phyloP scores from a whole-genome alignment of 768 basidiomycete species.

The Russula brevipes region DNA sequence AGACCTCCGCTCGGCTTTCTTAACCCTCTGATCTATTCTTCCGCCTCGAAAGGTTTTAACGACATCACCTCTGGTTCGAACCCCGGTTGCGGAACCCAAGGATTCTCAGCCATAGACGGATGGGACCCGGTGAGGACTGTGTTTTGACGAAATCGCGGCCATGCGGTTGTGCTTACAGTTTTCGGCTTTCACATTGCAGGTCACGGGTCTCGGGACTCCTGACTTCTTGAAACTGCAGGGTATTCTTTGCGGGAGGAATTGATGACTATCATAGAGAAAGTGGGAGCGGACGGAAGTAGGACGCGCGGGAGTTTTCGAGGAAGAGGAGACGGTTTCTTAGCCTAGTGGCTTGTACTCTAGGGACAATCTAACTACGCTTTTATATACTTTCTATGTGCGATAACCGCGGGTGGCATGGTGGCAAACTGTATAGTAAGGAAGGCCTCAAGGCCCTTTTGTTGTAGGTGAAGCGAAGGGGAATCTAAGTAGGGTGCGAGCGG shows the following conservation, averaged over 20 bases:
- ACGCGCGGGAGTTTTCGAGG: no score
- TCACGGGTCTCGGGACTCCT: constrained; percentile 33
- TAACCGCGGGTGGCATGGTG: no score
- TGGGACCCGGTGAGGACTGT: constrained; percentile 23
- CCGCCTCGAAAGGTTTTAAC: constrained; percentile 31
- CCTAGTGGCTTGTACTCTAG: no score
- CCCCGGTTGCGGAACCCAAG: constrained; percentile 57
- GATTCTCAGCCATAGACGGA: constrained; percentile 31
- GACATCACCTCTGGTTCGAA: constrained; percentile 57
- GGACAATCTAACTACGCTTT: no score
- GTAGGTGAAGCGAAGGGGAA: no score
- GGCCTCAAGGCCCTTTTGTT: no score
- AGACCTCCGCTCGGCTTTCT: constrained; percentile 21
- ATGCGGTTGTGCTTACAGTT: neutral
- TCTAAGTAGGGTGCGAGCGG: no score
- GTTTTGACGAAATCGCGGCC: neutral
- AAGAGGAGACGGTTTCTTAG: no score
- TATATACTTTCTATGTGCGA: no score
- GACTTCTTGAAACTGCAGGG: constrained; percentile 31
- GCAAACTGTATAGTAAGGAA: no score
- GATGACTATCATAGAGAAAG: no score
- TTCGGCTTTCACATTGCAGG: neutral
- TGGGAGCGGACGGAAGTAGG: no score
- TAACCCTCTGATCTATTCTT: constrained; percentile 30
- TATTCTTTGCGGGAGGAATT: constrained; percentile 12